Base-by-base conservation (phyloP, 164 flowering plant species). In the Nelumbo lutea region DNA sequence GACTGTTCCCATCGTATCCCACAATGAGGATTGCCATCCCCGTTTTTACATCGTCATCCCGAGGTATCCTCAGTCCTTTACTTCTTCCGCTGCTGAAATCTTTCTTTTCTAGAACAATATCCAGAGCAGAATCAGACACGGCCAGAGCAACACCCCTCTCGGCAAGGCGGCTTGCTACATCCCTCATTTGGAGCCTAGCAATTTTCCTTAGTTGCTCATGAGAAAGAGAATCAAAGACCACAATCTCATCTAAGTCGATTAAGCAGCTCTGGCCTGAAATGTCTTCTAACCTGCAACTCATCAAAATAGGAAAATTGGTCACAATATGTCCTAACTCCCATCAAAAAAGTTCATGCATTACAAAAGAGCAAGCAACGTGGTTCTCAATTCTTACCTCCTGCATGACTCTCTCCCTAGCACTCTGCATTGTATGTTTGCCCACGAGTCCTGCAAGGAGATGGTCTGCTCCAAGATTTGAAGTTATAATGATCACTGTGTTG, bases 401-500 rank as follows among this genome's bases (percentile, higher is more conserved):
- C 27, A 27, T 27, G 2, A 88, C 96, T 64, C 73, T 63, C 3
- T 90, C 88, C 3, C 90, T 84, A 39, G 93, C 93, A 62, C 59
- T 82, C 70, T 86, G 78, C 86, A 88, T 88, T 6, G 96, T n/a
- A 42, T 68, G 63, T 48, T 90, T 89, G 2, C 91, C 96, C 27
- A 27, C 27, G 27, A 27, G 27, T 27, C 27, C 27, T 27, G 27
- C 27, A 27, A 27, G 27, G 27, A 27, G 27, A 27, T 27, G 27
- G 0, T 27, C 27, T 27, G 27, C 27, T 27, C 99, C 99, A 48
- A 96, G 98, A 77, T 96, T 96, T 55, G 99, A 93, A 43, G 99
- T 96, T 98, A 96, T 96, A 67, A 96, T 96, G 64, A 96, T 80
- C 10, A 96, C 91, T 14, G 96, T 85, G 70, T 96, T 96, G 15